A percentile compares a stretch with the other conserved stretches of the same genome.
These are phyloP conservation scores for Diaporthe helianthi DNA, from an alignment of 2,329 filamentous ascomycete species.

Conservation along the genomic window DNA sequence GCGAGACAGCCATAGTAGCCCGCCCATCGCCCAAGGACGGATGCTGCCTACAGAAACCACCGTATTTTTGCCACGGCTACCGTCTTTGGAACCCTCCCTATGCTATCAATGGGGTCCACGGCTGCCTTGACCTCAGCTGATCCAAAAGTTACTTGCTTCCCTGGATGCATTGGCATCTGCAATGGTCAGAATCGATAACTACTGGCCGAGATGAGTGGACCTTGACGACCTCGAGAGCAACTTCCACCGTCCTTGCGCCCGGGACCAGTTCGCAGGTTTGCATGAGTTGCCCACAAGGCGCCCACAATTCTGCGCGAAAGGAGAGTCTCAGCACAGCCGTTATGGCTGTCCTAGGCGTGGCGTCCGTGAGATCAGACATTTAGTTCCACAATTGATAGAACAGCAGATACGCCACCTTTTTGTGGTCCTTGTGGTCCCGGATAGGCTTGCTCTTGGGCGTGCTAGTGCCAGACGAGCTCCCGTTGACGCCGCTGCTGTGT, in stretches of 20 bases:
- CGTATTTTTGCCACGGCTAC: background rate
- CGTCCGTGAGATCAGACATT: background rate
- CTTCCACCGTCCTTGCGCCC: background rate
- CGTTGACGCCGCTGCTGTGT: constrained; percentile 75
- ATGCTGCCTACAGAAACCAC: background rate
- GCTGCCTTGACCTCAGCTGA: background rate
- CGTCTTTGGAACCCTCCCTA: background rate
- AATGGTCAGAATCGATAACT: background rate
- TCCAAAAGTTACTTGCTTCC: background rate
- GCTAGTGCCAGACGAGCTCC: constrained; percentile 58
- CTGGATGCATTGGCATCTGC: background rate
- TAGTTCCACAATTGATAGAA: constrained; percentile 74
- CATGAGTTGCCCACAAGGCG: background rate
- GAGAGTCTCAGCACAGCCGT: background rate
- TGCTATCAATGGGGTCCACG: background rate
- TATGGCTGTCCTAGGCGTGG: background rate
- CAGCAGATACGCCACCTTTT: constrained; percentile 95
- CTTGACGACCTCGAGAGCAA: background rate
- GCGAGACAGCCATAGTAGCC: background rate
- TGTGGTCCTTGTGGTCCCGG: constrained; percentile 79
- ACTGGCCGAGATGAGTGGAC: background rate
- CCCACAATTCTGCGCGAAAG: background rate
- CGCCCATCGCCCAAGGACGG: background rate
- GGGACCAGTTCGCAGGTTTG: background rate
- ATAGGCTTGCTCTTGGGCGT: constrained; percentile 63